Evolutionary conservation across 169 alveolate species (phyloP).

Genomic region (Plasmodium adleri): DNA sequence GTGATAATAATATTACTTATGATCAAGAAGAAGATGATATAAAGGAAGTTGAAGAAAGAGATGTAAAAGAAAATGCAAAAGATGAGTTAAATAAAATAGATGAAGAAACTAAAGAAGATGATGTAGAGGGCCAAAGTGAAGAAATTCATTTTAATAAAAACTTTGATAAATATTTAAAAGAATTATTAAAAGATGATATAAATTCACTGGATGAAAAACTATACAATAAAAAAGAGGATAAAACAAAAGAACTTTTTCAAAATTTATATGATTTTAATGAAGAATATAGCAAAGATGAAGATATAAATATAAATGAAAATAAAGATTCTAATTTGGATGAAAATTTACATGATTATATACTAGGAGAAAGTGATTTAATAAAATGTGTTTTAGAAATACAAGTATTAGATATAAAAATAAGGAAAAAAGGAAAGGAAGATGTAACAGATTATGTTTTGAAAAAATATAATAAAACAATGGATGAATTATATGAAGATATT

Average conservation of each 20-base stretch:
- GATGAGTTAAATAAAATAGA: background rate
- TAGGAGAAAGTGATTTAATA: conserved; percentile 60
- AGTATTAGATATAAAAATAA: conserved; percentile 29
- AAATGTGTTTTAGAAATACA: conserved; percentile 66
- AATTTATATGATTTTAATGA: conserved; percentile 55
- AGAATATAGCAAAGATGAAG: background rate
- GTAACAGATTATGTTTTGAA: conserved; percentile 35
- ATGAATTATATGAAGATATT: conserved; percentile 56
- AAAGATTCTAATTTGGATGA: conserved; percentile 17
- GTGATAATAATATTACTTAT: conserved; percentile 16
- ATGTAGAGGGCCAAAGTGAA: background rate
- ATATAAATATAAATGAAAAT: background rate
- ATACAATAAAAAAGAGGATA: conserved; percentile 5
- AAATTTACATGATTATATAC: conserved; percentile 52
- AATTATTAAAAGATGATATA: conserved; percentile 60
- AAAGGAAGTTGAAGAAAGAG: background rate
- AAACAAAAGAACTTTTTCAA: conserved; percentile 22
- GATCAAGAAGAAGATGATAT: conserved; percentile 27
- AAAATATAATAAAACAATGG: conserved; percentile 55
- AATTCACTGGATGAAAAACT: conserved; percentile 60
- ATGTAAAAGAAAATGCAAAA: background rate
- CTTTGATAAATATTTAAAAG: conserved; percentile 55
- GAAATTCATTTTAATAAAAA: conserved; percentile 27
- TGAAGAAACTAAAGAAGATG: background rate
- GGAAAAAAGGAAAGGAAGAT: conserved; percentile 25